Percentiles rank a stretch among this genome's conserved stretches.
These are phyloP conservation scores for Chaetomium sp. DNA, from an alignment of 2,329 filamentous ascomycete species.

Conservation along the genomic window DNA sequence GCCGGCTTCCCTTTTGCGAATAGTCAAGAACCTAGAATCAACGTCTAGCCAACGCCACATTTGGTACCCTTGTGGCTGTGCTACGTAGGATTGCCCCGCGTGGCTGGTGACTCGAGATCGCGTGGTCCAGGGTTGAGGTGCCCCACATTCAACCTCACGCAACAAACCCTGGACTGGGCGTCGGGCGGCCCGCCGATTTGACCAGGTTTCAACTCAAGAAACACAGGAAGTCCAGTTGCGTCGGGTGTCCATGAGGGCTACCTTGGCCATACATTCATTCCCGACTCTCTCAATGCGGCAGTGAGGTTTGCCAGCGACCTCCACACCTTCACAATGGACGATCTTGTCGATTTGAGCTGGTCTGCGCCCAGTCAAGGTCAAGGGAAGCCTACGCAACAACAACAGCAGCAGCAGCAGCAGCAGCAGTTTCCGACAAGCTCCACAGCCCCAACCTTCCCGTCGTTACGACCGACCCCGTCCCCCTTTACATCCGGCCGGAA, in stretches of 20 bases:
- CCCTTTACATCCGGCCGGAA: slow-evolving; percentile 49
- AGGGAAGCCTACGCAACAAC: slow-evolving; percentile 18
- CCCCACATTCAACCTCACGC: too few relatives aligned
- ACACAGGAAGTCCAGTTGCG: too few relatives aligned
- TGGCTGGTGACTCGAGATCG: too few relatives aligned
- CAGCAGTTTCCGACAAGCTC: slow-evolving; percentile 34
- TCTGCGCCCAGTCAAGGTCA: slow-evolving; percentile 33
- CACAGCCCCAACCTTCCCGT: slow-evolving; percentile 39
- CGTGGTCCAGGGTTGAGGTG: too few relatives aligned
- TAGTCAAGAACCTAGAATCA: too few relatives aligned
- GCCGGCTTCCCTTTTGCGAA: too few relatives aligned
- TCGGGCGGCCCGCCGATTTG: too few relatives aligned
- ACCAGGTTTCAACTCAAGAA: too few relatives aligned
- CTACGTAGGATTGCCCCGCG: too few relatives aligned
- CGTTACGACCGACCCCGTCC: slow-evolving; percentile 50
- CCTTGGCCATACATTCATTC: neutral
- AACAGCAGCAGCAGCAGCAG: slow-evolving; percentile 31
- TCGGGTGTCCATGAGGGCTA: neutral
- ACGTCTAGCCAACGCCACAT: too few relatives aligned
- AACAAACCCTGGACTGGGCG: too few relatives aligned
- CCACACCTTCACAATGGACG: slow-evolving; percentile 43
- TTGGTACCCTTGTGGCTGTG: too few relatives aligned
- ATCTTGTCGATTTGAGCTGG: slow-evolving; percentile 57
- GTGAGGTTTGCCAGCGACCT: neutral
- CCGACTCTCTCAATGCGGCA: neutral